phyloP scores from a whole-genome alignment of 2,329 filamentous ascomycete genomes.

The Cyphellophora europaea region DNA sequence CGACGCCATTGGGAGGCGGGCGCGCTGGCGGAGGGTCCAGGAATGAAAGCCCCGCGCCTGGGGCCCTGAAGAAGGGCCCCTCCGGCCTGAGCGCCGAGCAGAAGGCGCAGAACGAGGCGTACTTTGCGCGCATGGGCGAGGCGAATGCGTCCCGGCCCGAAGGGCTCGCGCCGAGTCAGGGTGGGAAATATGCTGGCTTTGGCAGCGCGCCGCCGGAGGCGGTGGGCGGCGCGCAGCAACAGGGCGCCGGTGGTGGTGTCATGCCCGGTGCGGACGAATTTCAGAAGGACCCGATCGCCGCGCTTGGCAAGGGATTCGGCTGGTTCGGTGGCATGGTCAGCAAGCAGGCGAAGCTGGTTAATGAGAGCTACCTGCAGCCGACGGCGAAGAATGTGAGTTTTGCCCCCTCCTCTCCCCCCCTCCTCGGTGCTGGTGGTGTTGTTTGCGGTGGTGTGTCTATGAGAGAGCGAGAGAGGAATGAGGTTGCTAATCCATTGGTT shows the following conservation, averaged over 20 bases:
- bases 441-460: too few relatives aligned
- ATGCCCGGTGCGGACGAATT: conserved; percentile 74
- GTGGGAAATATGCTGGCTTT: conserved; percentile 87
- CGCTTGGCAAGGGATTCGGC: conserved; percentile 83
- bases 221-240: conserved; percentile 21
- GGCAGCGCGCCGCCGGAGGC: conserved; percentile 59
- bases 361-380: conserved; percentile 85
- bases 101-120: conserved; percentile 68
- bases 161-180: conserved; percentile 72
- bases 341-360: conserved; percentile 84
- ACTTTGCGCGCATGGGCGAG: conserved; percentile 76
- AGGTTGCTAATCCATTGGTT: too few relatives aligned
- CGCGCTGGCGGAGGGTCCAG: conserved; percentile 8
- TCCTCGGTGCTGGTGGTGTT: too few relatives aligned
- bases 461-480: too few relatives aligned
- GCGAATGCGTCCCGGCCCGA: conserved; percentile 72
- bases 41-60: conserved; percentile 22
- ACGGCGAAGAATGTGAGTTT: conserved; percentile 70
- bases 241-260: conserved; percentile 24
- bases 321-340: conserved; percentile 85
- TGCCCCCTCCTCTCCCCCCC: background rate
- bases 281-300: conserved; percentile 80
- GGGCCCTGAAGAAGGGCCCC: conserved; percentile 12
- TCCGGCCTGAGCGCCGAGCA: conserved; percentile 36
- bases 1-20: conserved; percentile 28